These are phyloP conservation scores for Aspergillus texensis DNA, from an alignment of 2,329 filamentous ascomycete species.

Conservation along the genomic window DNA sequence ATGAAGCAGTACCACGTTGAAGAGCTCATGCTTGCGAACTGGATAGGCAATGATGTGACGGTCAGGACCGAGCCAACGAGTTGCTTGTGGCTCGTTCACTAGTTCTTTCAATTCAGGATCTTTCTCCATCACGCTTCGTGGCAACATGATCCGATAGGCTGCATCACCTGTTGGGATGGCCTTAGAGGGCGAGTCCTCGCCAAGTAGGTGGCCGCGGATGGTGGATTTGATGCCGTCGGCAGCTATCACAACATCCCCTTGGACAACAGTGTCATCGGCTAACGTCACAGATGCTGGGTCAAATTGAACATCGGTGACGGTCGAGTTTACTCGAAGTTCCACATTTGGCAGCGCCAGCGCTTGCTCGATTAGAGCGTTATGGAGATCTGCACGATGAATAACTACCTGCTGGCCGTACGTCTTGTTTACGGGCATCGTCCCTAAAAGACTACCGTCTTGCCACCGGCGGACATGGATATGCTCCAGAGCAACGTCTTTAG, in stretches of 20 bases:
- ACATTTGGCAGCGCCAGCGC: conserved; percentile 34
- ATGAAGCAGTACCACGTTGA: conserved; percentile 66
- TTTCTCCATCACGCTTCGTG: conserved; percentile 64
- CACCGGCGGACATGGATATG: conserved; percentile 40
- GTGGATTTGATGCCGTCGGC: conserved; percentile 59
- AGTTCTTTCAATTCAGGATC: conserved; percentile 70
- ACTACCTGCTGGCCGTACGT: conserved; percentile 37
- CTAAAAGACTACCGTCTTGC: conserved; percentile 36
- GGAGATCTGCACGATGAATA: conserved; percentile 40
- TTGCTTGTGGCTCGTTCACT: conserved; percentile 67
- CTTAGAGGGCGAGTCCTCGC: conserved; percentile 25
- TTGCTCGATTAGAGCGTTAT: conserved; percentile 34
- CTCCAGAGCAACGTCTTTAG: conserved; percentile 37
- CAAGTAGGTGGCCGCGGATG: conserved; percentile 45
- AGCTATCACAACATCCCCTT: conserved; percentile 54
- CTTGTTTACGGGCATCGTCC: conserved; percentile 39
- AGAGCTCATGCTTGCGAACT: conserved; percentile 66
- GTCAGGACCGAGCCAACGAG: conserved; percentile 74
- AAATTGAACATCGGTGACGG: conserved; percentile 31
- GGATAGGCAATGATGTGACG: conserved; percentile 80
- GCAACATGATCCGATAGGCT: conserved; percentile 77
- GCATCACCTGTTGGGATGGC: conserved; percentile 65
- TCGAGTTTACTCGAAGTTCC: conserved; percentile 32
- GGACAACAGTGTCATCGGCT: conserved; percentile 27
- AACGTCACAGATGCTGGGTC: conserved; percentile 33